Evolutionary conservation across 1,284 basidiomycete species (phyloP), one percentile per base, ranked within the genome.

Genomic region (Ganoderma resinaceum): DNA sequence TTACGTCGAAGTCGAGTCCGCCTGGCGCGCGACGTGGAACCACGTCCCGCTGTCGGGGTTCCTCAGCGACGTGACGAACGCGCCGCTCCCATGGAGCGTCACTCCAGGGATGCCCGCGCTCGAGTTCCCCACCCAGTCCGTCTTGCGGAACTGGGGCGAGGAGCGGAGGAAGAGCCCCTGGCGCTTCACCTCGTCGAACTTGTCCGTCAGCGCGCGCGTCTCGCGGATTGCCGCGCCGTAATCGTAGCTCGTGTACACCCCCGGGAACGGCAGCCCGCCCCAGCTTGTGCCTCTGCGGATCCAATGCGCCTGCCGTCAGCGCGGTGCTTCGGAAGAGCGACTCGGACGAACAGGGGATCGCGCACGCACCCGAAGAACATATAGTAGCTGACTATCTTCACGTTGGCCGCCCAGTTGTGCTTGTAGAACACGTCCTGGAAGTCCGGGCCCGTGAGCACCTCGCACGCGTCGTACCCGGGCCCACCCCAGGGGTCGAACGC

Each of bases 371-470:
- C 91, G 72, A 89, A 93, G 66, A 92, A 74, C 92, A 94, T 94
- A 78, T 94, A 94, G 74, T 91, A 92, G 72, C 86, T 93, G 65
- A 93, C 87, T 61, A 94, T 71, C 75, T 94, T 93, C 7, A 87
- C 90, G 78, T 94, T 94, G 55, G 87, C 86, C 6, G 92, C 91
- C 90, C 91, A 93, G 61, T 93, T 83, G 61, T 91, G 83, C 65
- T 89, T 83, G 75, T 94, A 88, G 78, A 93, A 94, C 1, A 94
- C 92, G 53, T 87, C 90, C 78, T 90, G 83, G 80, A 94, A 94
- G 70, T 89, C 84, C 0, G 89, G 81, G 2, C 91, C 90, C 16
- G 91, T 94, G 65, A 94, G 81, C 2, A 84, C 79, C 33, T 81
- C 81, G 73, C 87, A 89, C 8, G 82, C 76, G 31, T 83, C 80